phyloP scores from a whole-genome alignment of 768 basidiomycete species.

The Mycena capillaripes region DNA sequence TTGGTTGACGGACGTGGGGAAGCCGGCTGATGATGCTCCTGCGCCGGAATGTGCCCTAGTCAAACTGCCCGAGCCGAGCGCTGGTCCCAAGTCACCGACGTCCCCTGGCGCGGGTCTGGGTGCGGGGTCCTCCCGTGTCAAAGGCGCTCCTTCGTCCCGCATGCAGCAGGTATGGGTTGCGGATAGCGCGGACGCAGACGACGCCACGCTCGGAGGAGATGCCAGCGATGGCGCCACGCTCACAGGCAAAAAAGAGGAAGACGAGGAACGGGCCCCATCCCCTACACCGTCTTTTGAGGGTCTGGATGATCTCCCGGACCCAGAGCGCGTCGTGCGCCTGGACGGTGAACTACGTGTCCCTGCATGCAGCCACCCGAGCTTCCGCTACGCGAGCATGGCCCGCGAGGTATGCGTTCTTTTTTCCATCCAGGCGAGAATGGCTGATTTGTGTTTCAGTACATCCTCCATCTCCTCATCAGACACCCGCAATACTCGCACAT shows the following conservation, averaged over 20 bases:
- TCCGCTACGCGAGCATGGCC: conserved; percentile 31
- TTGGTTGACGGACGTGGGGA: conserved; percentile 27
- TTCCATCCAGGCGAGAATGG: conserved; percentile 13
- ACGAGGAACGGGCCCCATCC: conserved; percentile 10
- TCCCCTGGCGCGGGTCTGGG: neutral
- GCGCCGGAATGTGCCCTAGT: conserved; percentile 28
- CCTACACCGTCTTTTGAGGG: conserved; percentile 28
- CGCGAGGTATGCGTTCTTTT: conserved; percentile 17
- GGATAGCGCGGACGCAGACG: neutral
- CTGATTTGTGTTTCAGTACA: conserved; percentile 13
- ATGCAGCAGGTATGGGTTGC: conserved; percentile 29
- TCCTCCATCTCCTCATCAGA: conserved; percentile 27
- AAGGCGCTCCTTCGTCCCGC: conserved; percentile 21
- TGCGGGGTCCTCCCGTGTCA: neutral
- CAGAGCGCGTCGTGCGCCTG: conserved; percentile 31
- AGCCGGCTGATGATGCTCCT: conserved; percentile 24
- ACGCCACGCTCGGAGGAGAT: neutral
- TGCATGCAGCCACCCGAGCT: conserved; percentile 34
- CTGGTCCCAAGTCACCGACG: neutral
- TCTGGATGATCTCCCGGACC: conserved; percentile 18
- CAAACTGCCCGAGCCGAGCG: conserved; percentile 3
- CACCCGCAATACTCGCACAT: conserved; percentile 37
- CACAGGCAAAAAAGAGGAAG: neutral
- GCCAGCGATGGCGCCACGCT: neutral
- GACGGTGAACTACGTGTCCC: conserved; percentile 36